Base-by-base conservation (phyloP, 2,329 filamentous ascomycete species). In the Fusarium hainanense region DNA sequence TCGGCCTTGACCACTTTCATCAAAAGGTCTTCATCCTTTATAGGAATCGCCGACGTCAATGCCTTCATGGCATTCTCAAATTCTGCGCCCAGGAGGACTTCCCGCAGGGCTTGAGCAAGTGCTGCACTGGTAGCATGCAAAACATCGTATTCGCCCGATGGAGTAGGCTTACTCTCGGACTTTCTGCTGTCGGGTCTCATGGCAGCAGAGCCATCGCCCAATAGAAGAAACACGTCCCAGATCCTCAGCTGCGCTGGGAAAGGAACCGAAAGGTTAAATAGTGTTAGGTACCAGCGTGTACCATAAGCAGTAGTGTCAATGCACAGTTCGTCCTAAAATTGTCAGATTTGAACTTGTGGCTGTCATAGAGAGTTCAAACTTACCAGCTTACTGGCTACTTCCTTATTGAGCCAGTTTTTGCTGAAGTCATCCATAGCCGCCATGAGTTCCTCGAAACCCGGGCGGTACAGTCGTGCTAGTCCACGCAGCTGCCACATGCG, bases 61-160 rank as follows among this genome's bases (percentile, higher is more conserved):
- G 94, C 92, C 82, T 98, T 98, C 96, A 99, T 99, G 48, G 92
- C 92, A 76, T 97, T 97, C 79, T 99, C 96, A 79, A 98, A 99
- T 78, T 99, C 96, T 20, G 93, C 93, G 75, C 97, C 94, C 8
- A 98, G 84, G 32, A 99, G 85, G 54, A 97, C 93, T 67, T 97
- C 93, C 40, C 93, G 87, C 71, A 96, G 92, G 20, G 93, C 94
- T 78, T 97, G 93, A 49, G 98, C 94, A 28, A 99, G 85, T 3
- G 96, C 95, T 5, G 94, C 92, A 66, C 92, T 92, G 8, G 94
- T 92, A 13, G 96, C 95, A 79, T 99, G 96, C 52, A 99, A 83
- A 37, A 98, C 87, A 75, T 97, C 94, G 37, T 98, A 86, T 54
- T 93, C 92, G 41, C 72, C 77, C 21, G 74, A 58, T 18, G 59